phyloP scores from a whole-genome alignment of 2,329 filamentous ascomycete genomes.

The Pyrenophora seminiperda region DNA sequence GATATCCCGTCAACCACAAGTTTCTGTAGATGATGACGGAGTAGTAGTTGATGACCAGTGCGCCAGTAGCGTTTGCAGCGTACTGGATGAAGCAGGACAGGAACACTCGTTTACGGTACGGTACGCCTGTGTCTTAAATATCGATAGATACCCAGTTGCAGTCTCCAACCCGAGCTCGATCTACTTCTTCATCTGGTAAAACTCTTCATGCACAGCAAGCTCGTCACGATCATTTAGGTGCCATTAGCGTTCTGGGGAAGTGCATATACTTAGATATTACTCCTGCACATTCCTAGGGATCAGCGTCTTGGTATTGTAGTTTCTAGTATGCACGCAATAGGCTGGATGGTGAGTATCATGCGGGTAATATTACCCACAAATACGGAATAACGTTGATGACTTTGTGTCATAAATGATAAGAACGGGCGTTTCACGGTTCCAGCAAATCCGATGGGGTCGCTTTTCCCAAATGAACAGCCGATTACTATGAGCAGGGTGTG shows the following conservation, averaged over 20 bases:
- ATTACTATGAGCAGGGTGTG: no score
- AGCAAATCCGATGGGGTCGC: no score
- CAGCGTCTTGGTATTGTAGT: background rate
- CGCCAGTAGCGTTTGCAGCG: slow-evolving; percentile 32
- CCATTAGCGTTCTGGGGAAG: slow-evolving; percentile 3
- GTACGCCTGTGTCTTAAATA: slow-evolving; percentile 25
- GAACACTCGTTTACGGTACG: slow-evolving; percentile 31
- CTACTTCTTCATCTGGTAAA: no score
- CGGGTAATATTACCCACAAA: slow-evolving; percentile 6
- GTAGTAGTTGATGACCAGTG: slow-evolving; percentile 33
- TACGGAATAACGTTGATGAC: background rate
- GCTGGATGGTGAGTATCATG: background rate
- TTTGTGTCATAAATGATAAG: background rate
- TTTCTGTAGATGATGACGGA: slow-evolving; percentile 33
- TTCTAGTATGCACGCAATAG: background rate
- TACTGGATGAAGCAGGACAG: slow-evolving; percentile 31
- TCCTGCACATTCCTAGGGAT: slow-evolving; percentile 4
- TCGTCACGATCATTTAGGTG: no score
- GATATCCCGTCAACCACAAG: slow-evolving; percentile 24
- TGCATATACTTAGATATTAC: slow-evolving; percentile 1
- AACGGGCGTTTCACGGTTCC: no score
- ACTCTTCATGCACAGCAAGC: no score
- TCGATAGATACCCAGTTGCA: slow-evolving; percentile 25
- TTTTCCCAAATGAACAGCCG: no score
- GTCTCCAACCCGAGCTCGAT: no score